These are phyloP conservation scores for Trichosphaerium sp. DNA, from an alignment of 78 protist species.

Conservation along the genomic window DNA sequence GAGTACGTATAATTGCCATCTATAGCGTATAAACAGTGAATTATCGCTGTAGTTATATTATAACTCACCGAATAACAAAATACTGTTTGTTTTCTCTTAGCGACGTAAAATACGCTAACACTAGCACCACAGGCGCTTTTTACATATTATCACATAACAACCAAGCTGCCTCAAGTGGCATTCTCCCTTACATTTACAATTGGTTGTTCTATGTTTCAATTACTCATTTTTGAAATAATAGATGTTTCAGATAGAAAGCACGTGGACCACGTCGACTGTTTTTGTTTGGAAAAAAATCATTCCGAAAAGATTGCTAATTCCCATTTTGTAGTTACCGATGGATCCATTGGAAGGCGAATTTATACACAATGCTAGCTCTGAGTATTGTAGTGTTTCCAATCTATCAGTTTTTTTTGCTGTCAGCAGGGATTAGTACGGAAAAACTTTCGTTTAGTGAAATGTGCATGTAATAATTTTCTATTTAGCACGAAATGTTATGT, in stretches of 20 bases:
- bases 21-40: no score
- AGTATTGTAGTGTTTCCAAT: conserved; percentile 30
- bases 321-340: conserved; percentile 23
- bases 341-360: conserved; percentile 39
- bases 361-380: conserved; percentile 20
- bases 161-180: conserved; percentile 29
- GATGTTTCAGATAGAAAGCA: conserved; percentile 48
- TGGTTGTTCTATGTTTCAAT: conserved; percentile 63
- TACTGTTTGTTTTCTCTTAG: no score
- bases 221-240: conserved; percentile 68
- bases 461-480: not conserved
- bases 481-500: not conserved
- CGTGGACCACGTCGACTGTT: not conserved
- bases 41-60: no score
- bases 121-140: no score
- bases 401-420: conserved; percentile 42
- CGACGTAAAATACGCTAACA: no score
- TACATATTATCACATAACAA: no score
- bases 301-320: not conserved
- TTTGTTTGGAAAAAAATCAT: not conserved
- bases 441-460: not conserved
- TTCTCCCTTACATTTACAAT: conserved; percentile 49
- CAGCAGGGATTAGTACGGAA: conserved; percentile 4
- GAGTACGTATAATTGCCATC: no score
- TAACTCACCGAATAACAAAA: no score